A percentile compares a stretch with the other conserved stretches of the same genome.
These are phyloP conservation scores for Puccinellia tenuiflora DNA, from an alignment of 176 grass and related monocot genomes.

Conservation along the genomic window DNA sequence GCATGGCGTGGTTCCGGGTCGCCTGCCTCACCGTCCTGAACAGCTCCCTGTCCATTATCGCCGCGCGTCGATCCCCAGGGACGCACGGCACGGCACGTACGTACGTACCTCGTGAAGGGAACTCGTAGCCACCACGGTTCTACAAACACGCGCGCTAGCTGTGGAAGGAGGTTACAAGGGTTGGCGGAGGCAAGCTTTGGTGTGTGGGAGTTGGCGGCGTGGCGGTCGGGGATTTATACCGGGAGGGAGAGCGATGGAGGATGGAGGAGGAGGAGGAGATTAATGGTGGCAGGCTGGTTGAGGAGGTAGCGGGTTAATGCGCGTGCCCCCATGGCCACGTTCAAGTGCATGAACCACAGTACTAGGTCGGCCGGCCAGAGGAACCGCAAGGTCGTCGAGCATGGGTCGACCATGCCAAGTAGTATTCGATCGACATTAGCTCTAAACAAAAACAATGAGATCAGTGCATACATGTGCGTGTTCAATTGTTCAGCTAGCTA, in stretches of 20 bases:
- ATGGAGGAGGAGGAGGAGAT: not conserved
- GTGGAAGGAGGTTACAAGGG: too few species aligned
- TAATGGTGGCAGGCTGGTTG: slow-evolving; percentile 24
- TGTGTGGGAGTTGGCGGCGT: not conserved
- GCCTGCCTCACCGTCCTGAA: slow-evolving; percentile 29
- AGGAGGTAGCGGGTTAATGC: slow-evolving; percentile 19
- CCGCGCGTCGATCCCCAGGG: not conserved
- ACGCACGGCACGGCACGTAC: too few species aligned
- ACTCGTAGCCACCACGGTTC: not conserved
- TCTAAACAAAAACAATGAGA: not conserved
- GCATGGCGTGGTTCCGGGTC: slow-evolving; percentile 28
- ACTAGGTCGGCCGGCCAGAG: too few species aligned
- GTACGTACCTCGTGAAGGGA: slow-evolving; percentile 1
- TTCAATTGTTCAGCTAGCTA: too few species aligned
- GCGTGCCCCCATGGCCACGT: not conserved
- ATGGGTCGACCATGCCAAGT: not conserved
- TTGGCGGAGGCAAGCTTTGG: too few species aligned
- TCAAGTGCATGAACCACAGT: not conserved
- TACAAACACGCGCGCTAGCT: too few species aligned
- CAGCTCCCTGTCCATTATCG: slow-evolving; percentile 23
- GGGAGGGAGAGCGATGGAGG: not conserved
- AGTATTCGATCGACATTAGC: too few species aligned
- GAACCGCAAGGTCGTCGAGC: too few species aligned
- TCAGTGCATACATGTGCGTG: too few species aligned
- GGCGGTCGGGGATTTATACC: slow-evolving; percentile 25